A percentile compares a stretch with the other conserved stretches of the same genome.
Conservation (phyloP, 2,329 filamentous ascomycete species). For the Phoma herbarum region DNA sequence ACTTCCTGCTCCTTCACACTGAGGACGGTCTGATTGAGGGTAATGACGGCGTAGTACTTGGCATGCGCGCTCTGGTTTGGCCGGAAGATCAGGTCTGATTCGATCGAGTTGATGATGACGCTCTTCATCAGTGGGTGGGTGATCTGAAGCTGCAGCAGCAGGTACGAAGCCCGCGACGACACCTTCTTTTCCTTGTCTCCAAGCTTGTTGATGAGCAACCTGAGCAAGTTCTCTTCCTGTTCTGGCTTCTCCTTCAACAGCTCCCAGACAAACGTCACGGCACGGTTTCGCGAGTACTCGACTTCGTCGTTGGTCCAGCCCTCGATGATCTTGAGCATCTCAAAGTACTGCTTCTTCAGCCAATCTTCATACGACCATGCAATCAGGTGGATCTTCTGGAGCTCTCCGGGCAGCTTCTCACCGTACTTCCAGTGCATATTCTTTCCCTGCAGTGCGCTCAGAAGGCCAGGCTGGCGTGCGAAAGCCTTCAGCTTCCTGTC, state of each 20-base stretch:
- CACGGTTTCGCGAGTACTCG: conserved; percentile 86
- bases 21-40: conserved; percentile 94
- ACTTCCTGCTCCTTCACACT: conserved; percentile 83
- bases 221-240: conserved; percentile 92
- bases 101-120: conserved; percentile 83
- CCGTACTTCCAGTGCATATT: conserved; percentile 71
- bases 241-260: conserved; percentile 95
- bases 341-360: conserved; percentile 93
- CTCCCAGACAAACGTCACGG: conserved; percentile 90
- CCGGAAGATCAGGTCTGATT: conserved; percentile 86
- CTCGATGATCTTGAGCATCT: conserved; percentile 89
- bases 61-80: conserved; percentile 87
- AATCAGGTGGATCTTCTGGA: conserved; percentile 81
- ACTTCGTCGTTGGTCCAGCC: conserved; percentile 95
- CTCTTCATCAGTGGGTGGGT: conserved; percentile 94
- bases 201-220: conserved; percentile 93
- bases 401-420: conserved; percentile 75
- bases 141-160: conserved; percentile 89
- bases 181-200: conserved; percentile 97
- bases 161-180: conserved; percentile 88
- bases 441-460: conserved; percentile 73
- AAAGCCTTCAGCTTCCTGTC: conserved; percentile 85
- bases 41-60: conserved; percentile 96
- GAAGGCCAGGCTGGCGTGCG: conserved; percentile 77
- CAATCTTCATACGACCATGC: conserved; percentile 94